phyloP scores from a whole-genome alignment of 2,329 filamentous ascomycete species.

The Aspergillus ruber region DNA sequence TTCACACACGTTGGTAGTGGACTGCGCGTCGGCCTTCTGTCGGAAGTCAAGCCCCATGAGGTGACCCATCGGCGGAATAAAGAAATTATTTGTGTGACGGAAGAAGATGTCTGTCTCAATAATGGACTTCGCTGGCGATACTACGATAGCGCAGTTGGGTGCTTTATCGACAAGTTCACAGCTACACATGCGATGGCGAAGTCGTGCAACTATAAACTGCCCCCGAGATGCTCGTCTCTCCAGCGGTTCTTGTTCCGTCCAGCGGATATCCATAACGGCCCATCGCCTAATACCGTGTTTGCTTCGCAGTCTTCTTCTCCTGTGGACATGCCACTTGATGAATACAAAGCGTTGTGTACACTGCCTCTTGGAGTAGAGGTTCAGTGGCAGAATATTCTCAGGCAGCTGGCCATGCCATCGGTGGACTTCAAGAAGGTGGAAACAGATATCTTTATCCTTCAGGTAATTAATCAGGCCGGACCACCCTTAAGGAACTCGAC shows the following conservation, averaged over 20 bases:
- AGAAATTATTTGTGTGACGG: slow-evolving; percentile 10
- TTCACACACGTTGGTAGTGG: neutral
- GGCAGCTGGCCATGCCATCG: slow-evolving; percentile 41
- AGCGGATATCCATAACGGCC: slow-evolving; percentile 16
- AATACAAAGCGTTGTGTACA: slow-evolving; percentile 49
- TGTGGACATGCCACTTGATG: slow-evolving; percentile 42
- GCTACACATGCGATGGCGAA: slow-evolving; percentile 13
- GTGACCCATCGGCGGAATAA: slow-evolving; percentile 28
- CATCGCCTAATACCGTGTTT: slow-evolving; percentile 47
- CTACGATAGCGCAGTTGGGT: slow-evolving; percentile 16
- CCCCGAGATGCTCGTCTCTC: slow-evolving; percentile 22
- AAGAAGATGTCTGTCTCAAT: slow-evolving; percentile 37
- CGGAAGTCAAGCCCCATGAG: slow-evolving; percentile 30
- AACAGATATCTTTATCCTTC: slow-evolving; percentile 43
- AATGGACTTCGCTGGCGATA: slow-evolving; percentile 39
- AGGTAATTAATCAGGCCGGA: slow-evolving; percentile 47
- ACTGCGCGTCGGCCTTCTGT: slow-evolving; percentile 28
- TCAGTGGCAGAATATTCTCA: slow-evolving; percentile 53
- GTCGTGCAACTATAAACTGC: slow-evolving; percentile 35
- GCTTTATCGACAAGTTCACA: slow-evolving; percentile 13
- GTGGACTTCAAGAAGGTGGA: slow-evolving; percentile 49
- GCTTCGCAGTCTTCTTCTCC: slow-evolving; percentile 47
- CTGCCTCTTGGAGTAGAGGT: slow-evolving; percentile 44
- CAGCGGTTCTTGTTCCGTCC: slow-evolving; percentile 37
- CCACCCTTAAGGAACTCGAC: slow-evolving; percentile 9